Evolutionary conservation across 108 stramenopile genomes (phyloP).

Genomic region (Bacterosira constricta): DNA sequence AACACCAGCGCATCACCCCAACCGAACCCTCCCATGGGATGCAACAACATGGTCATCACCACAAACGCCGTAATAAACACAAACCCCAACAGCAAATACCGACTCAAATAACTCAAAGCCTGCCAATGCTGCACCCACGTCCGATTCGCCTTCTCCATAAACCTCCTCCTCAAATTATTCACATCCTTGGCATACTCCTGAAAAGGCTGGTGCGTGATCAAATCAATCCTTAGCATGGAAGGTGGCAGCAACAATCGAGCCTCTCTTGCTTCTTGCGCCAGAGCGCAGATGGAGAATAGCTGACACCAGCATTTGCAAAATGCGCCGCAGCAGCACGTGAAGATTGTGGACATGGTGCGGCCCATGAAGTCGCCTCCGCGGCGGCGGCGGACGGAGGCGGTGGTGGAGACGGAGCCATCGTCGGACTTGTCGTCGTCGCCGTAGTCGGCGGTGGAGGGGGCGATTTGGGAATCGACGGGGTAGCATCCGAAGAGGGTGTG

Average conservation of each 20-base stretch:
- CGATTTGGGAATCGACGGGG: constrained; percentile 64
- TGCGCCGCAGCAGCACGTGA: constrained; percentile 72
- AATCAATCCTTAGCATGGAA: constrained; percentile 78
- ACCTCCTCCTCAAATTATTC: constrained; percentile 70
- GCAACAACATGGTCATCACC: constrained; percentile 57
- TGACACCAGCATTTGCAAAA: constrained; percentile 86
- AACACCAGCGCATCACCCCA: constrained; percentile 79
- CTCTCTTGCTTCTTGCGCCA: constrained; percentile 89
- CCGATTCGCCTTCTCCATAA: constrained; percentile 60
- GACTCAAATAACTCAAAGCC: constrained; percentile 71
- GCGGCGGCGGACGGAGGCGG: constrained; percentile 40
- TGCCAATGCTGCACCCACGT: constrained; percentile 72
- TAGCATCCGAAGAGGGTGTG: constrained; percentile 89
- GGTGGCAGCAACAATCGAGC: constrained; percentile 77
- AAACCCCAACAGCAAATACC: constrained; percentile 70
- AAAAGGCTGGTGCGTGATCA: constrained; percentile 88
- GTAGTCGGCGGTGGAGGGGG: constrained; percentile 68
- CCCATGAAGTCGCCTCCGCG: constrained; percentile 69
- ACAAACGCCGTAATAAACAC: constrained; percentile 37
- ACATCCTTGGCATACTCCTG: constrained; percentile 83
- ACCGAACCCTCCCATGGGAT: constrained; percentile 68
- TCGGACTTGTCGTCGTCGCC: constrained; percentile 56
- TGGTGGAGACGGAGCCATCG: background rate
- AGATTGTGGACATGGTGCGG: constrained; percentile 59
- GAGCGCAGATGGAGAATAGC: constrained; percentile 76